Base-by-base conservation (phyloP, 495 filamentous ascomycete species). In the Penicillium longicatenatum region DNA sequence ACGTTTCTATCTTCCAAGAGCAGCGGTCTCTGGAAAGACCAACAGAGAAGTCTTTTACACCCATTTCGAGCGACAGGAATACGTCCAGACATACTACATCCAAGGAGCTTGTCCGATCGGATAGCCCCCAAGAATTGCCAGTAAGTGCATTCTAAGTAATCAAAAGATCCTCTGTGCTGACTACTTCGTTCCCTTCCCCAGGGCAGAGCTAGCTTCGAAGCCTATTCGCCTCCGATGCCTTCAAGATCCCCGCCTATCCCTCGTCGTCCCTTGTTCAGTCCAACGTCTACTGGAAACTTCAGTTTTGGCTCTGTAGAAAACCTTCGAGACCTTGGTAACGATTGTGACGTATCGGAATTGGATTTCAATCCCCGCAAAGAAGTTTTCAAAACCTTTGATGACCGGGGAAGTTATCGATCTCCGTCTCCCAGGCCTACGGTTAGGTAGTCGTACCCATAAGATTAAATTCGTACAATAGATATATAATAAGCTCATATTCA, bases 351-450 rank as follows among this genome's bases (percentile, higher is more conserved):
- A 12, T 46, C 44, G 12, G 44, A 46, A 22, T 0, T 46, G 21
- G 44, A 46, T 4, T 46, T 46, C 22, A 22, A 46, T 16, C 20
- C 44, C 21, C 44, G 44, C 10, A 46, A 46, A 24, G 44, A 46
- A 21, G 20, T 26, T 16, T 19, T 46, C 9, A 46, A 46, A 11
- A 26, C 5, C 22, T 16, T 14, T 46, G 44, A 46, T 46, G 44
- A 26, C 21, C 44, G 20, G 14, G 41, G n/a, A 20, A 11, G 20
- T 11, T 26, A 20, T 46, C 44, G 44, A 16, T 20, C 10, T n/a
- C 21, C 44, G 16, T 46, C 44, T 16, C 21, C 21, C 12, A 46
- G 4, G 14, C 44, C 21, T 16, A 12, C 11, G 11, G 9, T 46
- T 16, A 24, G 20, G 21, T 20, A 46, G 7, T 7, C 8, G 7